Evolutionary conservation across 208 protist genomes (phyloP).

Genomic region (Leptomonas pyrrhocoris): DNA sequence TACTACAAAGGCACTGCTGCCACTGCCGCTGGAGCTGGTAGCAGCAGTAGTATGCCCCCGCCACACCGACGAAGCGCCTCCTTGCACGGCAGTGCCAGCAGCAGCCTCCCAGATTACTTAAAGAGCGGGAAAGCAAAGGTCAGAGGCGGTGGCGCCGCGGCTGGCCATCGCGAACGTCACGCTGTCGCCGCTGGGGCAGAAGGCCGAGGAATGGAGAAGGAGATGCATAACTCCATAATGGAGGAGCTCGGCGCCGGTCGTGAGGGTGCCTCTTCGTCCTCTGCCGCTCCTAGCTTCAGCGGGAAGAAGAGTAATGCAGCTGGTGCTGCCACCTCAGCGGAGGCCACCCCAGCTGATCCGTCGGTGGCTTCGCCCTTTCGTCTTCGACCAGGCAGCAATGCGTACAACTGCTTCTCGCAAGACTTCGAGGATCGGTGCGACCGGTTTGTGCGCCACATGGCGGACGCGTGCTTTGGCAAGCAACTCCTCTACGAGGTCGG

Average conservation of each 20-base stretch:
- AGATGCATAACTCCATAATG: slow-evolving; percentile 49
- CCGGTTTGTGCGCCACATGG: slow-evolving; percentile 46
- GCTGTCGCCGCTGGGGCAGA: not conserved
- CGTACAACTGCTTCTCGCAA: slow-evolving; percentile 75
- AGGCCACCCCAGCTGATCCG: not conserved
- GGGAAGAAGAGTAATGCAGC: not conserved
- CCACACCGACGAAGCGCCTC: not conserved
- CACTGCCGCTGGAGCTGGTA: not conserved
- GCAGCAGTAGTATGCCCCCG: not conserved
- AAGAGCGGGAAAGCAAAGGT: slow-evolving; percentile 21
- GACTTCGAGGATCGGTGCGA: slow-evolving; percentile 84
- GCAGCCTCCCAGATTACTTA: slow-evolving; percentile 27
- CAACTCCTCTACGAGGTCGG: slow-evolving; percentile 81
- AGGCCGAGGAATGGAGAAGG: slow-evolving; percentile 11
- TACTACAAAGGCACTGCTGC: slow-evolving; percentile 13
- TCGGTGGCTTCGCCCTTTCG: slow-evolving; percentile 27
- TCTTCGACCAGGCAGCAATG: slow-evolving; percentile 60
- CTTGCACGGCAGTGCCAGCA: slow-evolving; percentile 6
- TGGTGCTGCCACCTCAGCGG: not conserved
- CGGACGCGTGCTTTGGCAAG: slow-evolving; percentile 80
- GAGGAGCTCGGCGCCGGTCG: slow-evolving; percentile 36
- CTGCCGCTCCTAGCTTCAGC: not conserved
- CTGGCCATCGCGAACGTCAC: not conserved
- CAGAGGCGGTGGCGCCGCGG: not conserved
- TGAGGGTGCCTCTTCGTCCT: not conserved